Percentiles rank a stretch among this genome's conserved stretches.
Evolutionary conservation across 305 asterid genomes (phyloP).

Genomic region (Rubia peregrina): DNA sequence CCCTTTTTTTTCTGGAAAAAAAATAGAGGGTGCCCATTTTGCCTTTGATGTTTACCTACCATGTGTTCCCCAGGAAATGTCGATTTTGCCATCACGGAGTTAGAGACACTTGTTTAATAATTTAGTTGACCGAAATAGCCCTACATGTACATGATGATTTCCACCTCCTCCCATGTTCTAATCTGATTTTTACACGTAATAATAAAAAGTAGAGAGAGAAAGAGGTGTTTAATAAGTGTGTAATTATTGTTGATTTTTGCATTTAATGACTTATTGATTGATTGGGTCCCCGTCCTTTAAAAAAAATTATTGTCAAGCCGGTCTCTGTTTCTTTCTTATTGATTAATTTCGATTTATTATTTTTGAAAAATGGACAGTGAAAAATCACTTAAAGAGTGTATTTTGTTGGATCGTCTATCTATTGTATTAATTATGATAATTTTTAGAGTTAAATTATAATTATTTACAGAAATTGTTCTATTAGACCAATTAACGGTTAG

Average conservation of each 20-base stretch:
- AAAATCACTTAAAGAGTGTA: background rate
- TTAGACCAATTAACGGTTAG: too few relatives aligned
- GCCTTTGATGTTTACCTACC: conserved; percentile 48
- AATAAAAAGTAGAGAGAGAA: conserved; percentile 3
- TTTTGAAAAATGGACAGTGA: background rate
- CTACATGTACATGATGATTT: conserved; percentile 12
- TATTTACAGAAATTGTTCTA: too few relatives aligned
- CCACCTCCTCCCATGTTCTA: conserved; percentile 11
- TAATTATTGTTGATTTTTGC: conserved; percentile 38
- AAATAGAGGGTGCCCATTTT: conserved; percentile 16
- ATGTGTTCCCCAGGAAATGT: conserved; percentile 22
- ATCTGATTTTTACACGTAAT: conserved; percentile 22
- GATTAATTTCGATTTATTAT: background rate
- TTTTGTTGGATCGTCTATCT: too few relatives aligned
- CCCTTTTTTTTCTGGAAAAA: background rate
- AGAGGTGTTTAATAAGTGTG: conserved; percentile 19
- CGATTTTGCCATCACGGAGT: conserved; percentile 15
- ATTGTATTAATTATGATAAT: too few relatives aligned
- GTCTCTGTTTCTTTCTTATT: conserved; percentile 10
- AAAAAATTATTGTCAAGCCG: conserved; percentile 44
- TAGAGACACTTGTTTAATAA: conserved; percentile 1
- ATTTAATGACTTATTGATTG: conserved; percentile 44
- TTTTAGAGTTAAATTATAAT: too few relatives aligned
- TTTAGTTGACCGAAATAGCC: conserved; percentile 21
- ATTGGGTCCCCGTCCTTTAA: conserved; percentile 35